phyloP scores from a whole-genome alignment of 1,284 basidiomycete species.

The Boletus sp. region DNA sequence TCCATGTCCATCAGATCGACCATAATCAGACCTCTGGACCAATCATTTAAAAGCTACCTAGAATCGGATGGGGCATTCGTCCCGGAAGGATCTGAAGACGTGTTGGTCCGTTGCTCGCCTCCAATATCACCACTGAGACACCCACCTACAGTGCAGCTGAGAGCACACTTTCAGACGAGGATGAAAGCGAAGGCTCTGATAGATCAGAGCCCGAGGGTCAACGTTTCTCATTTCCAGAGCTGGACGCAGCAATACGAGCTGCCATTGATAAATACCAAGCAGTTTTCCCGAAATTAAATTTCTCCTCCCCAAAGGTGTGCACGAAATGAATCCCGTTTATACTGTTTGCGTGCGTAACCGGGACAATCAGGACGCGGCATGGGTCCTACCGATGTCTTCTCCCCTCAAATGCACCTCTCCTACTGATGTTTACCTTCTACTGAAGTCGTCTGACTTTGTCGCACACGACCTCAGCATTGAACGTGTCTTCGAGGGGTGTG shows the following conservation, averaged over 20 bases:
- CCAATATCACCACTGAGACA: constrained; percentile 12
- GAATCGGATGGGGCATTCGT: constrained; percentile 78
- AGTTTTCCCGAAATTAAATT: constrained; percentile 95
- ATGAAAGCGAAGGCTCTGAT: constrained; percentile 38
- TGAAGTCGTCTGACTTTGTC: constrained; percentile 92
- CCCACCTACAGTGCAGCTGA: constrained; percentile 41
- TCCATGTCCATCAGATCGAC: constrained; percentile 73
- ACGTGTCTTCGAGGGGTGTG: constrained; percentile 62
- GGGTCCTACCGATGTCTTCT: constrained; percentile 85
- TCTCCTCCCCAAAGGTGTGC: constrained; percentile 81
- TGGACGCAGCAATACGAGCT: constrained; percentile 71
- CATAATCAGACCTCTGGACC: constrained; percentile 67
- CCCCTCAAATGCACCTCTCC: constrained; percentile 85
- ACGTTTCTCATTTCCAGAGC: constrained; percentile 66
- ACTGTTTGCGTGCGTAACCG: not conserved
- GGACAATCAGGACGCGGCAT: constrained; percentile 74
- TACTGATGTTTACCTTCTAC: constrained; percentile 85
- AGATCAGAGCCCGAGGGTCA: constrained; percentile 39
- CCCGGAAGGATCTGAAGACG: constrained; percentile 76
- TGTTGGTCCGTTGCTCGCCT: constrained; percentile 42
- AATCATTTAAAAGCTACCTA: constrained; percentile 70
- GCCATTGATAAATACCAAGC: constrained; percentile 72
- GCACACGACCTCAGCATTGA: constrained; percentile 70
- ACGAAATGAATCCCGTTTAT: not conserved
- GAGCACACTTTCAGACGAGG: constrained; percentile 52